Conservation (phyloP, 2,329 filamentous ascomycete genomes). For the Neonectria ditissima region DNA sequence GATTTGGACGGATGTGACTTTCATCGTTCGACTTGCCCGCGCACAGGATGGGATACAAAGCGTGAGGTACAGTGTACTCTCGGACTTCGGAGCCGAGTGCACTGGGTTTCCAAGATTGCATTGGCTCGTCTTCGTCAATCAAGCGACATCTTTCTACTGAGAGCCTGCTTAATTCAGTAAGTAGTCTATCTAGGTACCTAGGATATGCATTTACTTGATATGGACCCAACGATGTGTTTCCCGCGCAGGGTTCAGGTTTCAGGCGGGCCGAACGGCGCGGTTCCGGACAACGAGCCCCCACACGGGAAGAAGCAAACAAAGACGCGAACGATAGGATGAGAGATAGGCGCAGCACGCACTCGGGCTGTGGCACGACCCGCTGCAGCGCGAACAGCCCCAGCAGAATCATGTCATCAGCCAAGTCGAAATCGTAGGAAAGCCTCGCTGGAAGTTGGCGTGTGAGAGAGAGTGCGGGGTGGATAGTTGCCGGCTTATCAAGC, state of each 20-base stretch:
- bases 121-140: not conserved
- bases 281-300: not conserved
- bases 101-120: no score
- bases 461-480: no score
- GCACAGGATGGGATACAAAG: not conserved
- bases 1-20: not conserved
- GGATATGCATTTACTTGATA: no score
- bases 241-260: not conserved
- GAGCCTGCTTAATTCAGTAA: no score
- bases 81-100: no score
- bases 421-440: not conserved
- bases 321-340: not conserved
- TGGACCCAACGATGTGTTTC: no score
- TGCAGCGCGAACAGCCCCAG: not conserved
- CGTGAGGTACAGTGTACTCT: not conserved
- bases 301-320: conserved; percentile 19
- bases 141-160: not conserved
- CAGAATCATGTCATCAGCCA: not conserved
- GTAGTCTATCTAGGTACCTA: no score
- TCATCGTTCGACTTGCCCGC: not conserved
- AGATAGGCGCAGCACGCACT: not conserved
- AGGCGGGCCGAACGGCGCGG: conserved; percentile 1
- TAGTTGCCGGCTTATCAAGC: not conserved
- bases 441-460: not conserved
- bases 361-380: not conserved